A percentile compares a stretch with the other conserved stretches of the same genome.
These are phyloP conservation scores for Myochromella boudieri DNA, from an alignment of 768 basidiomycete species.

Conservation along the genomic window DNA sequence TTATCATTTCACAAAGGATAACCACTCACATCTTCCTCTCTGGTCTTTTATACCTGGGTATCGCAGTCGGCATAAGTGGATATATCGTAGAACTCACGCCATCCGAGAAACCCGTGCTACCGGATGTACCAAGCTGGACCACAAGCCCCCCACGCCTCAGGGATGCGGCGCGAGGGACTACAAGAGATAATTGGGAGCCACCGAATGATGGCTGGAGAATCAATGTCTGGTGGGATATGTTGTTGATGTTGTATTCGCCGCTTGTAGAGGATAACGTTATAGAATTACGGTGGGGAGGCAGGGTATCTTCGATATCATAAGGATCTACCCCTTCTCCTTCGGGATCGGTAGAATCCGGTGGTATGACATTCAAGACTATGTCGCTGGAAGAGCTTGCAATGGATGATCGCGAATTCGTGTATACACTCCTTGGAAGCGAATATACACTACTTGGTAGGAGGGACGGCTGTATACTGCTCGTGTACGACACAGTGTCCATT, in stretches of 20 bases:
- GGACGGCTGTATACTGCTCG: too few species aligned
- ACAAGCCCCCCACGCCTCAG: neutral
- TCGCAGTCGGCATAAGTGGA: conserved; percentile 5
- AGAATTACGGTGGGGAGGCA: neutral
- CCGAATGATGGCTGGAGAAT: neutral
- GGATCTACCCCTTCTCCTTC: neutral
- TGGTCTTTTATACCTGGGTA: neutral
- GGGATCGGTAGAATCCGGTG: neutral
- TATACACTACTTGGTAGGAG: neutral
- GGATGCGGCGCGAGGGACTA: neutral
- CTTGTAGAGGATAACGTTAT: neutral
- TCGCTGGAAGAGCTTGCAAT: neutral
- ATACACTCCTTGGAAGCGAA: neutral
- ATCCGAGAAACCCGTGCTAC: neutral
- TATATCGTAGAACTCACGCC: neutral
- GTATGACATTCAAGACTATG: conserved; percentile 2
- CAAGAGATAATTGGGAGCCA: conserved; percentile 6
- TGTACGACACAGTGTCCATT: too few species aligned
- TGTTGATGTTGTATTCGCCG: neutral
- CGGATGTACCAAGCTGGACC: neutral
- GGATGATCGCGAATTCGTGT: neutral
- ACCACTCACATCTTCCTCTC: neutral
- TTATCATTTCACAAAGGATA: too few species aligned
- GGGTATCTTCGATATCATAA: neutral
- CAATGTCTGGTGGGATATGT: conserved; percentile 2